Base-by-base conservation (phyloP, 257 asterid species). In the Prunella vulgaris region DNA sequence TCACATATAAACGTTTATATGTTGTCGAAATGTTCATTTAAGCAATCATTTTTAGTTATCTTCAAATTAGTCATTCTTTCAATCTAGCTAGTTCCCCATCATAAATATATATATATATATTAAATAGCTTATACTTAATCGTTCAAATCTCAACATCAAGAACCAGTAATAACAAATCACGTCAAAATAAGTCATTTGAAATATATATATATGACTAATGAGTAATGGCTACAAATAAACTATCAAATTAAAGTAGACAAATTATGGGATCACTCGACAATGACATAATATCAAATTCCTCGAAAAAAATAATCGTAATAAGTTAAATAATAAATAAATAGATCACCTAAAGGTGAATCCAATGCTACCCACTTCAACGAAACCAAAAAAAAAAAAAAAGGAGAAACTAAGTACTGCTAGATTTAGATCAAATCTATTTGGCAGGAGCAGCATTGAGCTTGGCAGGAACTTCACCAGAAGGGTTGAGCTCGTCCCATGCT, bases 401-500 rank as follows among this genome's bases (percentile, higher is more conserved):
- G 14, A 30, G 38, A 33, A 37, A 59, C 69, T 64, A 69, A 63
- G 13, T 54, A 42, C 32, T 42, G 37, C 17, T 42, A 37, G 7
- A 59, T 38, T n/a, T 37, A 49, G 61, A 58, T 14, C 15, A 37
- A 73, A 63, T 70, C 86, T 80, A 87, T 76, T 85, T 81, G 1
- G 83, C 77, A 33, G 60, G 1, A 7, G 10, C 70, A 59, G 83
- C 77, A 81, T 15, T 59, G 17, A 2, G 21, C 62, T 56, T 52
- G 59, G 84, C 81, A 51, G 82, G 46, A 46, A 32, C 61, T 22
- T 68, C 85, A 15, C 75, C 81, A 0, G 88, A 17, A 9, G 93
- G 88, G 85, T 90, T 90, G 81, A 90, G 90, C 83, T 90, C 93
- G 62, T 86, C 95, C 97, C 95, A 90, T 66, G 95, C 93, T 70